Evolutionary conservation across 2,329 filamentous ascomycete species (phyloP), one percentile per base, ranked within the genome.

Genomic region (Venturia oleaginea): DNA sequence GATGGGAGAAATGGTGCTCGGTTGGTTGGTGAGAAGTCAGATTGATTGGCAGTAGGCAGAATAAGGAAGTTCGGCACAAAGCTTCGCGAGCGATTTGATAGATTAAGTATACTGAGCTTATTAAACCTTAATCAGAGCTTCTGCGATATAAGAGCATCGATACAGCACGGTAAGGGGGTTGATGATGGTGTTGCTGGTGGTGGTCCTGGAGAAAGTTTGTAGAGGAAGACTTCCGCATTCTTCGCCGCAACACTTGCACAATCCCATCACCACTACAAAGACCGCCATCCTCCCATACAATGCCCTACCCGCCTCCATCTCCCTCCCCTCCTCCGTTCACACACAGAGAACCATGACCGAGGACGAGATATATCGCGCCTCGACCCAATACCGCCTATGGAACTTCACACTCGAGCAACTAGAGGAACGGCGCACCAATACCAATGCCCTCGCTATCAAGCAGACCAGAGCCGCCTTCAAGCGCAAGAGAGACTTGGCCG

Each of bases 361-460:
- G 82, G 94, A 99, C 77, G 90, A 91, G 69, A 83, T 92, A 64
- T 99, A 97, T 77, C 87, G 91, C 38, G 84, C 89, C 62, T 96
- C 93, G 0, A 93, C 91, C 59, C 94, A 99, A 76, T 97, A 86
- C 74, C 86, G 90, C 54, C 82, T 95, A 65, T 99, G 94, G 94
- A 96, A 92, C 13, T 97, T 93, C 77, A 91, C 91, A 0, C 84
- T 87, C 2, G 77, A 85, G 3, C 85, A 87, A 46, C 84, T 99
- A 4, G 81, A 83, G 60, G 82, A 86, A 2, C 83, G 93, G 30
- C 90, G 94, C 65, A 78, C 82, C 51, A 88, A 88, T 68, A 96
- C 92, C 38, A 97, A 97, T 77, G 78, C 83, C 11, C 82, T 90
- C 61, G 94, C 94, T 72, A 76, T 88, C 77, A 81, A 93, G 66